Base-by-base conservation (phyloP, 2,329 filamentous ascomycete species). In the Diaporthe aspalathi region DNA sequence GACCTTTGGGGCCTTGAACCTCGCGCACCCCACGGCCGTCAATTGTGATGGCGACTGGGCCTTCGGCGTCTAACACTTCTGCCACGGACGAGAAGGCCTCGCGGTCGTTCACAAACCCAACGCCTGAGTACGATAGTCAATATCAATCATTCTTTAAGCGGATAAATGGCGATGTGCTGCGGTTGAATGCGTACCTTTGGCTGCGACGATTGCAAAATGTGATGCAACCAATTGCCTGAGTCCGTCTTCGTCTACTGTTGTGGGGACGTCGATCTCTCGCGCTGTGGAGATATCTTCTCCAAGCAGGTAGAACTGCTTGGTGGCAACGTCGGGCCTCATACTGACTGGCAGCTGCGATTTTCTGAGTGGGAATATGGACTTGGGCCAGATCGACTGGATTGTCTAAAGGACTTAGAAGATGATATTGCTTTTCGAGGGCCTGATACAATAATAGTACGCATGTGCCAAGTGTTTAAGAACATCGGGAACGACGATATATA, bases 21-120 rank as follows among this genome's bases (percentile, higher is more conserved):
- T 84, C 80, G 1, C 83, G 84, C 8, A 88, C 83, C 5, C 80
- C 75, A 47, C 85, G 81, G 27, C 86, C 85, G 70, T 88, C 86
- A 20, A 89, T 81, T 5, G 81, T 83, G 73, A 88, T 81, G 68
- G 80, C 80, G 38, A 86, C 73, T 3, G 80, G 78, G 5, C 75
- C 77, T 3, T 78, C 72, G 16, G 76, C 76, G 1, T 79, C 77
- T 3, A 81, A 60, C 20, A 85, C 76, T 11, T 84, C 83, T 22
- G 77, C 74, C 12, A 81, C 75, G 0, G 78, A 75, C 17, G 79
- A 77, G 32, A 84, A 75, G 5, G 75, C 75, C 20, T 74, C 75
- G 43, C 79, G 77, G 24, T 80, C 75, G 2, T 75, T 77, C 22
- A 79, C 73, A 72, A 84, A 84, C 3, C 79, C 81, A 49, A 83